Evolutionary conservation across 2,329 filamentous ascomycete genomes (phyloP).

Genomic region (Rasamsonia emersonii): DNA sequence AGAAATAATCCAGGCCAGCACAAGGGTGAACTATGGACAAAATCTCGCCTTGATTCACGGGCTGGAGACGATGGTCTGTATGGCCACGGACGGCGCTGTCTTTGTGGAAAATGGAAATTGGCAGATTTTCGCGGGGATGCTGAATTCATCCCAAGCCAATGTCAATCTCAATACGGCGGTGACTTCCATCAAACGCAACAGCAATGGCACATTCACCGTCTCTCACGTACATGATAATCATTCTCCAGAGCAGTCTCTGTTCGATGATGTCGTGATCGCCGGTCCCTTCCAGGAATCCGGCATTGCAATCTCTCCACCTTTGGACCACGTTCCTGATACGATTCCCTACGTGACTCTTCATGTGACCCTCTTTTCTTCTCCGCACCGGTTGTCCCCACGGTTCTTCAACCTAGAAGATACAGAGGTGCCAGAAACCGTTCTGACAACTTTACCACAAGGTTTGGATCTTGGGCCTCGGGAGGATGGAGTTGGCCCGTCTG

Average conservation of each 20-base stretch:
- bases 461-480: constrained; percentile 29
- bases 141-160: constrained; percentile 53
- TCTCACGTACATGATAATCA: constrained; percentile 20
- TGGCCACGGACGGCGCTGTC: constrained; percentile 79
- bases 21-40: constrained; percentile 88
- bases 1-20: constrained; percentile 83
- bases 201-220: constrained; percentile 38
- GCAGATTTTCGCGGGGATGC: constrained; percentile 83
- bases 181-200: constrained; percentile 42
- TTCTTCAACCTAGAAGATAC: constrained; percentile 59
- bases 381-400: constrained; percentile 57
- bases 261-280: constrained; percentile 76
- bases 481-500: constrained; percentile 59
- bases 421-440: constrained; percentile 61
- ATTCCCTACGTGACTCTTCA: constrained; percentile 83
- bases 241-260: constrained; percentile 31
- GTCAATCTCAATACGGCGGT: constrained; percentile 62
- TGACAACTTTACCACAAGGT: constrained; percentile 66
- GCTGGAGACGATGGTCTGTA: constrained; percentile 81
- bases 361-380: constrained; percentile 80
- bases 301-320: constrained; percentile 46
- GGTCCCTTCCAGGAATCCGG: constrained; percentile 73
- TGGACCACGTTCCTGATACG: constrained; percentile 52
- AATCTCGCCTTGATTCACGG: constrained; percentile 83
- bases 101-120: constrained; percentile 80